phyloP scores from a whole-genome alignment of 139 green algal genomes.

The Chlorella sorokiniana region DNA sequence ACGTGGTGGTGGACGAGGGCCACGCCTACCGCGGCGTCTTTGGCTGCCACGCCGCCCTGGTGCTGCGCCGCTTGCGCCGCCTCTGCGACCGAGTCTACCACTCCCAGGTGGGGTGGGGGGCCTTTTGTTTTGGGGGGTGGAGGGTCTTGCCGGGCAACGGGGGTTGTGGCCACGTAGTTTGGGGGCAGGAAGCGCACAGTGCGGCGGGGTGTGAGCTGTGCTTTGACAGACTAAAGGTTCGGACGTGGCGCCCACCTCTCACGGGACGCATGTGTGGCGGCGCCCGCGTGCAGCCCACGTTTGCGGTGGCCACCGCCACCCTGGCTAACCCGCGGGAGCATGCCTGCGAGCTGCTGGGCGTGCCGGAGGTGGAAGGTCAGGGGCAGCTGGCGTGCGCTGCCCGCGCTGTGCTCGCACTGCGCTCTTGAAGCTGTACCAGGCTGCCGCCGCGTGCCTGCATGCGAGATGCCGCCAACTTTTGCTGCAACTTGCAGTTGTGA shows the following conservation, averaged over 20 bases:
- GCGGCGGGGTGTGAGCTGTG: too few species aligned
- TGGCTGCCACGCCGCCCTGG: conserved; percentile 86
- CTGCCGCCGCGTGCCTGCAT: not conserved
- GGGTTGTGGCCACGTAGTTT: not conserved
- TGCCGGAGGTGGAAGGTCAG: conserved; percentile 34
- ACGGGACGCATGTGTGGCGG: not conserved
- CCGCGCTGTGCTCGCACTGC: not conserved
- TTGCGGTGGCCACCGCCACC: conserved; percentile 84
- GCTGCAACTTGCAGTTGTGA: conserved; percentile 52
- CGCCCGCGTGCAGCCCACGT: conserved; percentile 33
- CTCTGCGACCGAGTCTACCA: conserved; percentile 71
- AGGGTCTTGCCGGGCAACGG: not conserved
- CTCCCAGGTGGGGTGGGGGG: not conserved
- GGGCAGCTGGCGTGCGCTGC: not conserved
- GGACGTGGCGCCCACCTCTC: too few species aligned
- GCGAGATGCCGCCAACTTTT: not conserved
- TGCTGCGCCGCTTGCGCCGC: conserved; percentile 85
- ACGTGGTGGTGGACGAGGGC: conserved; percentile 92
- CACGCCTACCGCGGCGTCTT: conserved; percentile 91
- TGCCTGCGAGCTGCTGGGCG: conserved; percentile 61
- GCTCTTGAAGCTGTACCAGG: not conserved
- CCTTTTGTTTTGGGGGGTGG: not conserved
- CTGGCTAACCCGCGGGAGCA: conserved; percentile 87
- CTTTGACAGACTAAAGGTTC: too few species aligned
- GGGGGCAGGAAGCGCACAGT: not conserved